Base-by-base conservation (phyloP, 371 early-diverging fungal genomes). In the Mortierella sp. region DNA sequence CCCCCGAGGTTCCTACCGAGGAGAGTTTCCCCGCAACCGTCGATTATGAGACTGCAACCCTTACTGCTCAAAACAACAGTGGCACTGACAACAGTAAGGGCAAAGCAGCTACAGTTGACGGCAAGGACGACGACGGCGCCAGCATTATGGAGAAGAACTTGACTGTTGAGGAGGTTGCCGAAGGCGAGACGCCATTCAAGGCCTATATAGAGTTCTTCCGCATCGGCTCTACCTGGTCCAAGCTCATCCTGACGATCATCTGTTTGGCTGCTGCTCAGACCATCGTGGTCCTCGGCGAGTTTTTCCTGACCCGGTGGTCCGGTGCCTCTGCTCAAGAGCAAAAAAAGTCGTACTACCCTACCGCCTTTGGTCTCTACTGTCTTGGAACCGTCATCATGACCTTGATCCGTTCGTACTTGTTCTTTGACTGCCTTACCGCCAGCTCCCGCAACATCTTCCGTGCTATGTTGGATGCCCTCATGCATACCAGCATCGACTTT, bases 401-500 rank as follows among this genome's bases (percentile, higher is more conserved):
- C 56, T 58, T 76, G 60, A 44, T 76, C 21, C 82, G 87, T 10
- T 75, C 87, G 38, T 56, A 70, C 54, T 51, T 78, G 29, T 82
- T 79, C 71, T 78, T 82, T n/a, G 55, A 72, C 65, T 54, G 74
- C n/a, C 49, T 78, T 24, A 77, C 73, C 24, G 68, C 77, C 43
- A 73, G 76, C 51, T 63, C 80, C 18, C 56, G 63, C 21, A 74
- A 70, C 48, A 76, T 80, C 6, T 82, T 83, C 74, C 73, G 51
- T 2, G 55, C 43, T 4, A 88, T 84, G 83, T 65, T 82, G 41
- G 77, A 80, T 44, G 60, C 88, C 10, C 75, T 89, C 3, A 46
- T 83, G 78, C 49, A 48, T 8, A 77, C 76, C 35, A 54, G 60
- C 38, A 65, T 79, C 63, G 49, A 75, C 21, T 92, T 94, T 81